These are phyloP conservation scores for Begonia fuchsioides DNA, from an alignment of 306 rosid genomes.

Conservation along the genomic window DNA sequence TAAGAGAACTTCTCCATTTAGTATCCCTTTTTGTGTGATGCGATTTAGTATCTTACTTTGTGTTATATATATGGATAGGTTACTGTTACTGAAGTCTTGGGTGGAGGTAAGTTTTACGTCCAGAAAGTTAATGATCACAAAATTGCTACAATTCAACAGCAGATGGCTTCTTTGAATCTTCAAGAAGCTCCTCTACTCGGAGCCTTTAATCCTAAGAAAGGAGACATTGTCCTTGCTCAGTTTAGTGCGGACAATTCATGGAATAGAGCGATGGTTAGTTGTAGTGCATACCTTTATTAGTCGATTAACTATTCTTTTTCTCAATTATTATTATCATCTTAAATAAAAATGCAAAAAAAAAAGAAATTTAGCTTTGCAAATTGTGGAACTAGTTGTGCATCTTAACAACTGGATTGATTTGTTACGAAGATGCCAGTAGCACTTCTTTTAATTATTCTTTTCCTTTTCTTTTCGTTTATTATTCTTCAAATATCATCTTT, in stretches of 20 bases:
- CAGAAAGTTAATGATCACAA: conserved; percentile 88
- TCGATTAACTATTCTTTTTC: background rate
- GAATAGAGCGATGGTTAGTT: conserved; percentile 92
- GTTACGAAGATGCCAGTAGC: no score
- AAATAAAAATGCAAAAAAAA: background rate
- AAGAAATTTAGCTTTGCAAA: no score
- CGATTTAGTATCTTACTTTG: conserved; percentile 16
- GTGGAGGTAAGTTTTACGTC: conserved; percentile 78
- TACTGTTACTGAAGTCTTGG: conserved; percentile 70
- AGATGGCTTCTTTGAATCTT: conserved; percentile 72
- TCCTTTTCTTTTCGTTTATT: no score
- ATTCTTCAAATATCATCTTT: no score
- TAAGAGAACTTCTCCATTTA: conserved; percentile 9
- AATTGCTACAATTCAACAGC: conserved; percentile 66
- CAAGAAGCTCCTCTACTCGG: conserved; percentile 85
- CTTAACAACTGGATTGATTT: no score
- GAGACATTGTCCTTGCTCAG: conserved; percentile 80
- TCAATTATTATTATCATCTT: background rate
- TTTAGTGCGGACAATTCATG: conserved; percentile 71
- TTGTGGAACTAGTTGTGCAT: no score
- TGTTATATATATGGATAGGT: conserved; percentile 44
- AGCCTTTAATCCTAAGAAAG: conserved; percentile 84
- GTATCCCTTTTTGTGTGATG: conserved; percentile 1
- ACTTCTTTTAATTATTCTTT: no score
- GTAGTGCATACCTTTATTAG: background rate